A percentile compares a stretch with the other conserved stretches of the same genome.
phyloP scores from a whole-genome alignment of 768 basidiomycete species.

The Rhizopogon rudus region DNA sequence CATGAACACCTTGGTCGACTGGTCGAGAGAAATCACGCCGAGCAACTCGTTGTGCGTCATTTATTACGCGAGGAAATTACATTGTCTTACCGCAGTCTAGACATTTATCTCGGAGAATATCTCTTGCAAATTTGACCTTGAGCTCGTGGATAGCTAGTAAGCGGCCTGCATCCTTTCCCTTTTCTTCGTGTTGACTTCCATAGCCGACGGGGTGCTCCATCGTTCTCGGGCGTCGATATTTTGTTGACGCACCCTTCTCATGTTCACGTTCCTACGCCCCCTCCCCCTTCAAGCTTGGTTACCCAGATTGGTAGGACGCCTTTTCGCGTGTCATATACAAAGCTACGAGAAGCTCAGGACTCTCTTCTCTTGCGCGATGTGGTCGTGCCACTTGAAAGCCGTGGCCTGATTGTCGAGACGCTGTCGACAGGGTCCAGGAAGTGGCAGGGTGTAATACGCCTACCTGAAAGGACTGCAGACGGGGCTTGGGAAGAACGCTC shows the following conservation, averaged over 20 bases:
- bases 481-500: constrained; percentile 24
- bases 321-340: not conserved
- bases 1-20: constrained; percentile 31
- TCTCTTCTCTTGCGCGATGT: constrained; percentile 33
- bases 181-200: not conserved
- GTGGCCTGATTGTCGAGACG: constrained; percentile 40
- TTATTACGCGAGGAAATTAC: not conserved
- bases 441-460: constrained; percentile 50
- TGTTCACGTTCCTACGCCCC: constrained; percentile 36
- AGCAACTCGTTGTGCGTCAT: constrained; percentile 38
- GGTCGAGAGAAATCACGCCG: constrained; percentile 37
- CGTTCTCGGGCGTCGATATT: constrained; percentile 35
- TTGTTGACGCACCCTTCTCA: constrained; percentile 43
- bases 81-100: constrained; percentile 24
- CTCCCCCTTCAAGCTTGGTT: constrained; percentile 9
- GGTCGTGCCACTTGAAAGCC: constrained; percentile 35
- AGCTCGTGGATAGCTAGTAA: constrained; percentile 55
- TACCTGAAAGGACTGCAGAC: constrained; percentile 32
- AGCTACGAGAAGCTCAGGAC: constrained; percentile 1
- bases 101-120: constrained; percentile 44
- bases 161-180: constrained; percentile 16
- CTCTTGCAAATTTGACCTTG: constrained; percentile 42
- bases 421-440: constrained; percentile 25
- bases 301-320: not conserved
- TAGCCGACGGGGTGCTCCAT: constrained; percentile 36